A percentile compares a stretch with the other conserved stretches of the same genome.
These are phyloP conservation scores for Aspergillus sp. DNA, from an alignment of 2,329 filamentous ascomycete genomes.

Conservation along the genomic window DNA sequence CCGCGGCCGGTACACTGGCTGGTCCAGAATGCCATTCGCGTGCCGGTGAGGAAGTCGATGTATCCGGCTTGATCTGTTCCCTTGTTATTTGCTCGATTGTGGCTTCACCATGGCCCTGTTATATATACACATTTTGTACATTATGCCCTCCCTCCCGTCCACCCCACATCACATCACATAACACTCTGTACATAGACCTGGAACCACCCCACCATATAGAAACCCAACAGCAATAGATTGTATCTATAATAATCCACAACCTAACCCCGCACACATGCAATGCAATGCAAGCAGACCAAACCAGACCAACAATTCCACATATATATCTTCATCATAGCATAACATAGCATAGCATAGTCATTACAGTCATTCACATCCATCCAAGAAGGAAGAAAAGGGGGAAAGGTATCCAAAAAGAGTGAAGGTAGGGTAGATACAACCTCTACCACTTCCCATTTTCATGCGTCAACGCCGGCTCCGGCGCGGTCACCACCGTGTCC, in stretches of 20 bases:
- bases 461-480: constrained; percentile 22
- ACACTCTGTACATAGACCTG: background rate
- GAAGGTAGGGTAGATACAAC: too few relatives aligned
- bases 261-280: constrained; percentile 1
- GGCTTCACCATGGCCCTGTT: background rate
- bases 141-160: background rate
- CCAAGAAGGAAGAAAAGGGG: background rate
- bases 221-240: constrained; percentile 15
- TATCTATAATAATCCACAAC: constrained; percentile 7
- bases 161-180: background rate
- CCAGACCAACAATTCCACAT: background rate
- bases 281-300: background rate
- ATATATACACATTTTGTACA: background rate
- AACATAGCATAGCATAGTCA: constrained; percentile 5
- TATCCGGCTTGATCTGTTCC: background rate
- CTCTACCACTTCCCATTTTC: constrained; percentile 24
- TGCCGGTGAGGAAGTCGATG: constrained; percentile 28
- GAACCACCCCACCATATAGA: background rate
- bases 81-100: background rate
- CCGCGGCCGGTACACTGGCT: constrained; percentile 33
- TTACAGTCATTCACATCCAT: background rate
- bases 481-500: constrained; percentile 1
- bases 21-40: constrained; percentile 36
- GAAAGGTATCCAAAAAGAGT: too few relatives aligned
- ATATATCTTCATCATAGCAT: constrained; percentile 11